Conservation (phyloP, 1,284 basidiomycete genomes). For the Blastosporella zonata region DNA sequence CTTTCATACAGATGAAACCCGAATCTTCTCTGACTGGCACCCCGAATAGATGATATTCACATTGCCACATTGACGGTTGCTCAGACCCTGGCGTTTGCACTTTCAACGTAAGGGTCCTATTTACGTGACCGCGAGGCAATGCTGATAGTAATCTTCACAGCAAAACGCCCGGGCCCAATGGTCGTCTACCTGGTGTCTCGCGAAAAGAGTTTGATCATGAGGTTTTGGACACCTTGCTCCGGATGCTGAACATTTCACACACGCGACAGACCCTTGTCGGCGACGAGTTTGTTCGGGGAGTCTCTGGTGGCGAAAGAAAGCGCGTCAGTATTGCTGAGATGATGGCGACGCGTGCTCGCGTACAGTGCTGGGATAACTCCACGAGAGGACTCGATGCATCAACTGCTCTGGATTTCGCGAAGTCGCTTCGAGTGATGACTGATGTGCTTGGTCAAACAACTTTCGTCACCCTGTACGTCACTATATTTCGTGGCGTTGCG, state of each 20-base stretch:
- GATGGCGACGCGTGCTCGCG: slow-evolving; percentile 74
- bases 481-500: slow-evolving; percentile 18
- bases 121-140: background rate
- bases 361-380: slow-evolving; percentile 84
- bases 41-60: slow-evolving; percentile 63
- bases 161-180: slow-evolving; percentile 64
- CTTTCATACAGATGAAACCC: background rate
- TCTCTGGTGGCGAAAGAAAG: slow-evolving; percentile 84
- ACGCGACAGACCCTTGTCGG: slow-evolving; percentile 80
- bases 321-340: slow-evolving; percentile 88
- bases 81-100: slow-evolving; percentile 66
- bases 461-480: slow-evolving; percentile 69
- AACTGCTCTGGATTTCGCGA: slow-evolving; percentile 79
- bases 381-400: slow-evolving; percentile 85
- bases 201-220: slow-evolving; percentile 57
- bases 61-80: slow-evolving; percentile 76
- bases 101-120: slow-evolving; percentile 47
- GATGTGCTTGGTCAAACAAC: slow-evolving; percentile 76
- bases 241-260: slow-evolving; percentile 78
- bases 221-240: slow-evolving; percentile 62
- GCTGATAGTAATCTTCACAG: slow-evolving; percentile 20
- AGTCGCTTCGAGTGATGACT: slow-evolving; percentile 72
- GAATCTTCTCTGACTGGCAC: background rate
- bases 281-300: slow-evolving; percentile 80
- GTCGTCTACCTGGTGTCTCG: slow-evolving; percentile 63